A percentile compares a stretch with the other conserved stretches of the same genome.
Conservation (phyloP, 2,329 filamentous ascomycete genomes). For the Aspergillus transmontanensis region DNA sequence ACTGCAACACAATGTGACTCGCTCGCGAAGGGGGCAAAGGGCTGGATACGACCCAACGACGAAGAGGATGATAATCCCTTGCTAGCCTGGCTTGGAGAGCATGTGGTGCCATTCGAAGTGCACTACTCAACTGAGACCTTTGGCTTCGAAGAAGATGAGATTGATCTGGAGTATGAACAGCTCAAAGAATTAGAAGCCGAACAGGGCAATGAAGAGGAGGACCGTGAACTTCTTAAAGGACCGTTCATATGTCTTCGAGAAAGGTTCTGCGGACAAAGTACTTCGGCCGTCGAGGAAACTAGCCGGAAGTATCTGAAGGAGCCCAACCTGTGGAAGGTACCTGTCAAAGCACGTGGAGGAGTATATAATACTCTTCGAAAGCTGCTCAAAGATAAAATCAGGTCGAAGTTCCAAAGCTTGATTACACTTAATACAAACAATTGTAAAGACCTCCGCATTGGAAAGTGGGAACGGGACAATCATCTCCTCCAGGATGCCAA, state of each 20-base stretch:
- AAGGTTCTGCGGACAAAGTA: conserved; percentile 34
- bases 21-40: conserved; percentile 53
- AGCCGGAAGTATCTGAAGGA: conserved; percentile 40
- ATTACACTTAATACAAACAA: conserved; percentile 54
- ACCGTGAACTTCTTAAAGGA: conserved; percentile 56
- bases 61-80: conserved; percentile 44
- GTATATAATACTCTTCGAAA: conserved; percentile 69
- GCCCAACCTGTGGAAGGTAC: conserved; percentile 64
- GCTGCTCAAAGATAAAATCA: conserved; percentile 53
- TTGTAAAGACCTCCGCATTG: conserved; percentile 57
- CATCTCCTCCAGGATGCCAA: conserved; percentile 63
- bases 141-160: conserved; percentile 60
- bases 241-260: conserved; percentile 47
- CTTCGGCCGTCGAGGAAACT: conserved; percentile 31
- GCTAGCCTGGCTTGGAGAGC: conserved; percentile 60
- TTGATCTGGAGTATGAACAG: conserved; percentile 63
- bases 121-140: conserved; percentile 52
- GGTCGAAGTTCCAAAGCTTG: conserved; percentile 51
- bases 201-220: conserved; percentile 55
- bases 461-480: conserved; percentile 62
- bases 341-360: conserved; percentile 57
- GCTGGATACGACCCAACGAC: conserved; percentile 42
- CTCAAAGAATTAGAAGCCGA: conserved; percentile 64
- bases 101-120: conserved; percentile 49
- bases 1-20: conserved; percentile 65